These are phyloP conservation scores for Colletotrichum filicis DNA, from an alignment of 2,329 filamentous ascomycete species.

Conservation along the genomic window DNA sequence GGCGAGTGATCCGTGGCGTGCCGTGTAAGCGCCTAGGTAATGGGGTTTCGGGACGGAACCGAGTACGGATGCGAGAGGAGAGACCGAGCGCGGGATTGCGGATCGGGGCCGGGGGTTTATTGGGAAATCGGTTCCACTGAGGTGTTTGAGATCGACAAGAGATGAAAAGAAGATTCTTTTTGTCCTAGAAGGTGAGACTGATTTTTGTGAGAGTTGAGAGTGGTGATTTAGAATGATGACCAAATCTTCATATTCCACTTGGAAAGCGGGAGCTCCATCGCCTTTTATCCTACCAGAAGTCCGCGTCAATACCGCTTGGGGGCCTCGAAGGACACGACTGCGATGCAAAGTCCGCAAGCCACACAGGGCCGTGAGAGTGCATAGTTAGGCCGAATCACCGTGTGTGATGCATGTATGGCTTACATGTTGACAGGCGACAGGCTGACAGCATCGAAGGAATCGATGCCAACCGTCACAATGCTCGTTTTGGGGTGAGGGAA, in stretches of 20 bases:
- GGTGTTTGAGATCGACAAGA: not conserved
- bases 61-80: conserved; percentile 31
- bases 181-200: not conserved
- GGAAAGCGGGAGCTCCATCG: not conserved
- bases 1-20: not conserved
- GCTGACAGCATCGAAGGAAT: not conserved
- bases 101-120: not conserved
- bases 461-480: not conserved
- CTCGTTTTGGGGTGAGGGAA: not conserved
- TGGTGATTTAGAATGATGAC: not conserved
- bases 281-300: not conserved
- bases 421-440: not conserved
- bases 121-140: not conserved
- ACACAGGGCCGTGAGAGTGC: not conserved
- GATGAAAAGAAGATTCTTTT: not conserved
- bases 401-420: not conserved
- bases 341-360: not conserved
- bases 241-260: not conserved
- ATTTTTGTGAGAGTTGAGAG: not conserved
- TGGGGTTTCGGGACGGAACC: not conserved
- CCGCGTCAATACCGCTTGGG: not conserved
- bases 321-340: not conserved
- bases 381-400: conserved; percentile 19
- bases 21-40: too few species aligned
- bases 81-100: not conserved